Evolutionary conservation across 164 flowering plant species (phyloP), one percentile per base, ranked within the genome.

Genomic region (Piper betle): DNA sequence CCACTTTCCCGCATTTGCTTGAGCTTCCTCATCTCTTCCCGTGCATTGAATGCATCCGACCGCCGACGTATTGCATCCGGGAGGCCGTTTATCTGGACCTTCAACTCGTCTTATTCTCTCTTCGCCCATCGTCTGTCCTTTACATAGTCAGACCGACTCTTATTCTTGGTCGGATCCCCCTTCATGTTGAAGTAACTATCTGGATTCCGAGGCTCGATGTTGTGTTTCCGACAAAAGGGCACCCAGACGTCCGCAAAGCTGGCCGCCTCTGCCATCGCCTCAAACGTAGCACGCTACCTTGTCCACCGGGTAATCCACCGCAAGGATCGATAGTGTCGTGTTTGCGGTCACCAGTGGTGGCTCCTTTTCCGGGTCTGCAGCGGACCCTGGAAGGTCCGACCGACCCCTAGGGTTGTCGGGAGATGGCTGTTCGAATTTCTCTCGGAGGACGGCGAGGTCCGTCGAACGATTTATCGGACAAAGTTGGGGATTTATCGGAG

Each of bases 231-330:
- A 62, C 91, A 87, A 50, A 87, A 87, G 0, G 96, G 96, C 11
- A 87, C 89, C 96, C 96, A 87, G 42, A 82, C 25, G 53, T 87
- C 79, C 4, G 91, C 91, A 41, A 87, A 87, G 74, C 89, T 84
- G 0, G 81, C 79, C 0, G 91, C 96, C 73, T 87, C 96, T 0
- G 91, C 95, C 95, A 87, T 87, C 9, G 95, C 91, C 53, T 87
- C 95, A 25, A 87, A 87, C 13, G 61, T 87, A 87, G 39, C 95
- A 87, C 3, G 87, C 73, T 3, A 87, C 55, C 68, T 87, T 87
- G 60, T 87, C 95, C 0, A 83, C 84, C 0, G 95, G 95, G 65
- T 85, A 87, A 42, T 87, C 89, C 8, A 66, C 77, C 1, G 95
- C 79, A 4, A 87, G 74, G 43, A 87, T 87, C 0, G 95, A 87